Evolutionary conservation across 2,329 filamentous ascomycete genomes (phyloP), one percentile per base, ranked within the genome.

Genomic region (Chaetomium olivaceum): DNA sequence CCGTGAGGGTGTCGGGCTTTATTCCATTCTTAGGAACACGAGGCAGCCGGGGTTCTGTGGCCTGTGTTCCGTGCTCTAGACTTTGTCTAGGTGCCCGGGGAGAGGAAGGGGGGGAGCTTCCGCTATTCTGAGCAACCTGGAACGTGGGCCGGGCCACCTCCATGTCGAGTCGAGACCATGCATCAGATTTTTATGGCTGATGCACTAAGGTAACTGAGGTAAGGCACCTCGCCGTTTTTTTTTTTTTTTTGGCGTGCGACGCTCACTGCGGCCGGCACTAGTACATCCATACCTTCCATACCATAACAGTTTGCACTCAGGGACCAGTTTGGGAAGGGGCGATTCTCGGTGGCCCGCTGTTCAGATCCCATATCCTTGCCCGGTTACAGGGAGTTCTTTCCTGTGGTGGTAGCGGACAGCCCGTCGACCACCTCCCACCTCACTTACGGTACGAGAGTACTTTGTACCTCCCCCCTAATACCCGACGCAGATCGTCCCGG

Each of bases 401-500:
- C 59, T 55, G 50, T 23, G 23, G 50, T 33, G 31, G 23, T 23
- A 54, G 14, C 29, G 33, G 11, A 23, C 19, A 27, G 25, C n/a
- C n/a, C n/a, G n/a, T n/a, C n/a, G n/a, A n/a, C n/a, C n/a, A n/a
- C n/a, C n/a, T n/a, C n/a, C n/a, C n/a, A n/a, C n/a, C n/a, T n/a
- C n/a, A 11, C 7, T 7, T 33, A 33, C 31, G 31, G 31, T 33
- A 33, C 31, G 31, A 33, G 31, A 9, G 31, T 33, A 33, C 31
- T 33, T 33, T 7, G 31, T 33, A 33, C 31, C 31, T 33, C 9
- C 31, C 31, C 31, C 31, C 31, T 11, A 43, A 51, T 51, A 29
- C 29, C 61, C 61, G 61, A 63, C n/a, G 46, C 54, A 58, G 54
- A 58, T 63, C 55, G 46, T 39, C 54, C 55, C 61, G 55, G 50